Percentiles rank a stretch among this genome's conserved stretches.
Conservation (phyloP, 495 filamentous ascomycete genomes). For the Pseudotulostoma volvatum region DNA sequence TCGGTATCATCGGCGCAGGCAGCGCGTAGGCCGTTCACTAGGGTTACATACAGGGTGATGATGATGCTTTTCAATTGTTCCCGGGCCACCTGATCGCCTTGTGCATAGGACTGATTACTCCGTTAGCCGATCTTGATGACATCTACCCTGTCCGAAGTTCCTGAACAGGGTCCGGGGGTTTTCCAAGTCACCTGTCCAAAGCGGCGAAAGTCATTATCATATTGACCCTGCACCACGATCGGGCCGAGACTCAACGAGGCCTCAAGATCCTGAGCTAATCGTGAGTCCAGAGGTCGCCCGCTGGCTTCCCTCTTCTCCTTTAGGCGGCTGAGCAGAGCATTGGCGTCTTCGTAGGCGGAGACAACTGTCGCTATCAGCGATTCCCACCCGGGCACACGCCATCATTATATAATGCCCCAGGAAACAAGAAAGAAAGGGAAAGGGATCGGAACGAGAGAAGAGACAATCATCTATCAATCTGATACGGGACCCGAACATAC, state of each 20-base stretch:
- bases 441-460: background rate
- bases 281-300: slow-evolving; percentile 3
- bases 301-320: slow-evolving; percentile 19
- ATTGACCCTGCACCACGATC: slow-evolving; percentile 14
- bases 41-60: slow-evolving; percentile 24
- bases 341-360: slow-evolving; percentile 28
- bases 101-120: slow-evolving; percentile 13
- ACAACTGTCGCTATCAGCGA: slow-evolving; percentile 10
- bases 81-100: slow-evolving; percentile 23
- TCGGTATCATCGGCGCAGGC: slow-evolving; percentile 19
- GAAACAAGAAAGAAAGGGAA: no score
- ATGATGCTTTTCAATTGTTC: slow-evolving; percentile 30
- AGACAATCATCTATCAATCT: no score
- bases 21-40: slow-evolving; percentile 25
- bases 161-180: no score
- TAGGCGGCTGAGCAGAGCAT: slow-evolving; percentile 19
- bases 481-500: slow-evolving; percentile 5
- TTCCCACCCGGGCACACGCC: background rate
- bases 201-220: slow-evolving; percentile 12
- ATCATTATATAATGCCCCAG: no score
- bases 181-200: slow-evolving; percentile 14
- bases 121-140: no score
- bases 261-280: slow-evolving; percentile 16
- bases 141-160: no score
- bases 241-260: slow-evolving; percentile 17